Evolutionary conservation across 179 eudicot species (phyloP).

Genomic region (Carnegiea gigantea): DNA sequence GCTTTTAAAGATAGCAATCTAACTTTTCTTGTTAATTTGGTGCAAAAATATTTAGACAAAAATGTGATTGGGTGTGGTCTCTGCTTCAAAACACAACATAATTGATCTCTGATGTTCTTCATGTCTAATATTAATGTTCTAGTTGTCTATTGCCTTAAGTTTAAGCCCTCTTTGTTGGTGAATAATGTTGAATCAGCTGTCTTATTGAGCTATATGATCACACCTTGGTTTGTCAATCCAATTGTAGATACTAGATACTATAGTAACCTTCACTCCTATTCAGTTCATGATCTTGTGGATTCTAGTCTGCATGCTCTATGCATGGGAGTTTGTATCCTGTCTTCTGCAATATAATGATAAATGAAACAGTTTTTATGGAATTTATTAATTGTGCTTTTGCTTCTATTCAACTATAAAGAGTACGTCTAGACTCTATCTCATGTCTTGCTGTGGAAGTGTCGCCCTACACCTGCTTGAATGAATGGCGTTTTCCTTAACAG

Average conservation of each 20-base stretch:
- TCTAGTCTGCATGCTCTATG: conserved; percentile 34
- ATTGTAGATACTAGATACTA: conserved; percentile 24
- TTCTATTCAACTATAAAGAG: neutral
- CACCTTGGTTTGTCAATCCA: conserved; percentile 9
- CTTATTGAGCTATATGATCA: no score
- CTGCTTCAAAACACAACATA: neutral
- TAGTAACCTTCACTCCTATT: conserved; percentile 23
- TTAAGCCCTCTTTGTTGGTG: neutral
- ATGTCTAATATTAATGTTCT: neutral
- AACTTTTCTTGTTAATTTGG: neutral
- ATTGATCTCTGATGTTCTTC: neutral
- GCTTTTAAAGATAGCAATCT: neutral
- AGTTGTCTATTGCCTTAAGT: neutral
- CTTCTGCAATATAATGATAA: conserved; percentile 16
- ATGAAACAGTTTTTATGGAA: conserved; percentile 12
- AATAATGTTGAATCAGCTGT: neutral
- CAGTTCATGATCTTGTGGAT: conserved; percentile 30
- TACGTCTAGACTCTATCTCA: neutral
- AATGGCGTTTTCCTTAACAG: conserved; percentile 47
- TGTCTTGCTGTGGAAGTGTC: neutral
- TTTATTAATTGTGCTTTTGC: neutral
- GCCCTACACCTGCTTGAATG: neutral
- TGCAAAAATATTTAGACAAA: neutral
- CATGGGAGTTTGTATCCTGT: conserved; percentile 39
- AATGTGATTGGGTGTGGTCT: neutral